Conservation (phyloP, 768 basidiomycete species). For the Arthromyces matolae region DNA sequence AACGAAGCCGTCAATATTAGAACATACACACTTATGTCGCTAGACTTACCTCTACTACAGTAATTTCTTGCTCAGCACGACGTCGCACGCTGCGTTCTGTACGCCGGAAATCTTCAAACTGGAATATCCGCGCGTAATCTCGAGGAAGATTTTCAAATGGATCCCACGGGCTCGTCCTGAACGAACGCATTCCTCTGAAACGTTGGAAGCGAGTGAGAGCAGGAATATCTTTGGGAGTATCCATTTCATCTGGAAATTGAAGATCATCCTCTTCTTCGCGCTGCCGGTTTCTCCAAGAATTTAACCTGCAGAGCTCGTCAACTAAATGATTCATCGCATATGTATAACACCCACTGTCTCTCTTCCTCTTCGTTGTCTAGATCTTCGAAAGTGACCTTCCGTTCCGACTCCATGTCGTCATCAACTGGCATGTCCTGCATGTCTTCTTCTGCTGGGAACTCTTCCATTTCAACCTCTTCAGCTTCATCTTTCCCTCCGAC, state of each 20-base stretch:
- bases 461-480: constrained; percentile 31
- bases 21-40: not conserved
- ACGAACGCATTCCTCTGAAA: constrained; percentile 86
- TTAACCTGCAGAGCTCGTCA: constrained; percentile 43
- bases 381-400: constrained; percentile 65
- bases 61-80: constrained; percentile 58
- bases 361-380: constrained; percentile 83
- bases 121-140: constrained; percentile 94
- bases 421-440: constrained; percentile 57
- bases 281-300: constrained; percentile 64
- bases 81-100: constrained; percentile 72
- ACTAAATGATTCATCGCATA: constrained; percentile 1
- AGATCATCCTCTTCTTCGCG: constrained; percentile 78
- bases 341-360: constrained; percentile 60
- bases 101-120: constrained; percentile 91
- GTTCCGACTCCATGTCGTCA: constrained; percentile 53
- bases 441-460: constrained; percentile 57
- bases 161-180: constrained; percentile 97
- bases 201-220: constrained; percentile 85
- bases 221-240: constrained; percentile 83
- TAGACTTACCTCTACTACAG: constrained; percentile 58
- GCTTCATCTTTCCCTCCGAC: constrained; percentile 43
- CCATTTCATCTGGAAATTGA: constrained; percentile 94
- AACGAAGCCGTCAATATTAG: not conserved
- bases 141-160: constrained; percentile 92